These are phyloP conservation scores for Papilionanthe hybrid DNA, from an alignment of 116 monocot species.

Conservation along the genomic window DNA sequence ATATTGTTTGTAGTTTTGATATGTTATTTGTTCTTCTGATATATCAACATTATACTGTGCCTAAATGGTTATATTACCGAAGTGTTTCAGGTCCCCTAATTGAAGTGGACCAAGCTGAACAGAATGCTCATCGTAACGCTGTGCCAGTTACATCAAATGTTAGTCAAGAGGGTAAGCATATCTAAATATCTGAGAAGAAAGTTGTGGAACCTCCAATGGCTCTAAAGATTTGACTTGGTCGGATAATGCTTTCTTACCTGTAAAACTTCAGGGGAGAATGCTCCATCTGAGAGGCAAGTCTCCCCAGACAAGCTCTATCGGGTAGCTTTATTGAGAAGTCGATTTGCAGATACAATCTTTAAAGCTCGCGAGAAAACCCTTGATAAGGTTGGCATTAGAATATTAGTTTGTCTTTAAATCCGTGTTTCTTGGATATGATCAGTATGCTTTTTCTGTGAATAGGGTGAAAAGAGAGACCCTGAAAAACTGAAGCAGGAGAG, in stretches of 20 bases:
- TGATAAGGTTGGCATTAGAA: conserved; percentile 51
- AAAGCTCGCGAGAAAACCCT: conserved; percentile 93
- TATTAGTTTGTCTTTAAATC: background rate
- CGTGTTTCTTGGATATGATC: background rate
- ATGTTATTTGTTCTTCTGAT: background rate
- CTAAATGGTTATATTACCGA: background rate
- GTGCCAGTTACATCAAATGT: conserved; percentile 23
- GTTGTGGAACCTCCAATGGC: conserved; percentile 21
- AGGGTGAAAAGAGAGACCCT: conserved; percentile 77
- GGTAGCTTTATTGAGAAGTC: conserved; percentile 65
- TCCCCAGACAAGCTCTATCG: conserved; percentile 80
- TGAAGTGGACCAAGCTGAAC: conserved; percentile 29
- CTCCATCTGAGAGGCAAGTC: conserved; percentile 75
- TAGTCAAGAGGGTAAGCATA: conserved; percentile 68
- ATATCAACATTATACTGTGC: background rate
- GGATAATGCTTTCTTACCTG: conserved; percentile 28
- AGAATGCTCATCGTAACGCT: conserved; percentile 19
- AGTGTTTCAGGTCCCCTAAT: conserved; percentile 22
- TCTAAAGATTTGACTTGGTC: conserved; percentile 21
- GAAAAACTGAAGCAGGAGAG: conserved; percentile 69
- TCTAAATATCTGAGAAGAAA: conserved; percentile 21
- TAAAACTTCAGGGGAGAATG: conserved; percentile 60
- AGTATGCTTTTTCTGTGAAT: conserved; percentile 9
- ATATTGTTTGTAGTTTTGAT: background rate
- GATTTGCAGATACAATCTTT: conserved; percentile 94